Conservation (phyloP, 2,329 filamentous ascomycete species). For the Arthrobotrys musiformis region DNA sequence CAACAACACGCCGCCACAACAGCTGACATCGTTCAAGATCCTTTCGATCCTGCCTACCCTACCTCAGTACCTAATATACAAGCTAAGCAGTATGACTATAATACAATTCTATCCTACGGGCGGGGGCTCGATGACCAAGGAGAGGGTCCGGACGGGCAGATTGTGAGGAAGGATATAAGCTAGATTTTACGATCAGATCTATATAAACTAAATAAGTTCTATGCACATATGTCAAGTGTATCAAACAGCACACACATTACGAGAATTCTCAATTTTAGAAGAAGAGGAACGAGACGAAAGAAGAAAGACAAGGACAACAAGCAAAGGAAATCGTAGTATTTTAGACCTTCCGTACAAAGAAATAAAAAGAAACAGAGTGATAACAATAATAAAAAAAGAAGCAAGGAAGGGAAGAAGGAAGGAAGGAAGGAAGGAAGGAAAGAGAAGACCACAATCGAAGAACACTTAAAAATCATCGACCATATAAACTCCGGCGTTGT, state of each 20-base stretch:
- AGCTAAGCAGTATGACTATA: too few species aligned
- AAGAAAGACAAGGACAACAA: neutral
- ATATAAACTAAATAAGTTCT: neutral
- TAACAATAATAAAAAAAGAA: neutral
- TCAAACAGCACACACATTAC: too few species aligned
- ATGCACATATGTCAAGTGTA: neutral
- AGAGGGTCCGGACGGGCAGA: too few species aligned
- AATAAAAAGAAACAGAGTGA: conserved; percentile 2
- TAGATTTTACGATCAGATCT: neutral
- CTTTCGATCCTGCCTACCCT: too few species aligned
- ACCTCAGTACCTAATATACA: too few species aligned
- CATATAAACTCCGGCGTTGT: conserved; percentile 55
- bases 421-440: neutral
- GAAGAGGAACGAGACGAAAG: neutral
- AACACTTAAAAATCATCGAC: conserved; percentile 49
- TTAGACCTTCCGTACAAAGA: conserved; percentile 29
- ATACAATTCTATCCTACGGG: too few species aligned
- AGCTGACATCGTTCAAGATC: neutral
- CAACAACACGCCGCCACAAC: conserved; percentile 7
- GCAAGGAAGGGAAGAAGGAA: neutral
- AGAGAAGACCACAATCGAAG: conserved; percentile 19
- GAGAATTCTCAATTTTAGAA: conserved; percentile 6
- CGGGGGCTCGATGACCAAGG: too few species aligned
- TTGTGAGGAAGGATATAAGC: neutral
- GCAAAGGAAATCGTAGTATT: conserved; percentile 36